phyloP scores from a whole-genome alignment of 2,329 filamentous ascomycete species.

The Teratosphaeria destructans region DNA sequence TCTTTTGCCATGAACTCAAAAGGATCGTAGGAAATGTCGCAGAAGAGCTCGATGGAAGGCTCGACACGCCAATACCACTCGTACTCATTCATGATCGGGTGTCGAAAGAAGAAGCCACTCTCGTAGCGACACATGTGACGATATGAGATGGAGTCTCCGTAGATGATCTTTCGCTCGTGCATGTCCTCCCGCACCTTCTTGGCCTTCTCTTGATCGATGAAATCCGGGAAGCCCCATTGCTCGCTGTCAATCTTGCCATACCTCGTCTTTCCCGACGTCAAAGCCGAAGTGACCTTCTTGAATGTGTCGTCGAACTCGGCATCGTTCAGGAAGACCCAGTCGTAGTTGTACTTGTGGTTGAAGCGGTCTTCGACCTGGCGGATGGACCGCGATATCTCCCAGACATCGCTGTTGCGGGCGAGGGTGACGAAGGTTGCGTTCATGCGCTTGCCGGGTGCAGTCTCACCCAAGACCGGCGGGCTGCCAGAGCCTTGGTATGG shows the following conservation, averaged over 20 bases:
- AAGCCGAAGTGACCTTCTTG: constrained; percentile 77
- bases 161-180: constrained; percentile 90
- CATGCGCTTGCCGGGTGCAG: constrained; percentile 60
- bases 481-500: constrained; percentile 9
- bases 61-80: constrained; percentile 99
- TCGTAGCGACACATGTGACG: constrained; percentile 99
- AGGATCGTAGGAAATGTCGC: constrained; percentile 88
- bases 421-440: constrained; percentile 97
- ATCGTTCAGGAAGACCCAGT: constrained; percentile 99
- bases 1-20: constrained; percentile 96
- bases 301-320: constrained; percentile 87
- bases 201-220: constrained; percentile 92
- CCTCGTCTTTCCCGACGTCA: constrained; percentile 85
- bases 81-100: constrained; percentile 86
- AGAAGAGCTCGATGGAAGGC: constrained; percentile 91
- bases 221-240: constrained; percentile 95
- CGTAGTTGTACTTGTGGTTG: constrained; percentile 93
- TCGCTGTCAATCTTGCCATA: constrained; percentile 84
- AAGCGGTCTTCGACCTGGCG: constrained; percentile 96
- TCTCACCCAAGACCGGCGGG: neutral
- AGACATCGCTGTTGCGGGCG: constrained; percentile 84
- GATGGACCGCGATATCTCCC: constrained; percentile 94
- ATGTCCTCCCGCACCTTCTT: constrained; percentile 87
- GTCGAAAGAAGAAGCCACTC: constrained; percentile 98
- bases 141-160: constrained; percentile 93